Evolutionary conservation across 805 yeast species (phyloP).

Genomic region (Hanseniaspora hatyaiensis): DNA sequence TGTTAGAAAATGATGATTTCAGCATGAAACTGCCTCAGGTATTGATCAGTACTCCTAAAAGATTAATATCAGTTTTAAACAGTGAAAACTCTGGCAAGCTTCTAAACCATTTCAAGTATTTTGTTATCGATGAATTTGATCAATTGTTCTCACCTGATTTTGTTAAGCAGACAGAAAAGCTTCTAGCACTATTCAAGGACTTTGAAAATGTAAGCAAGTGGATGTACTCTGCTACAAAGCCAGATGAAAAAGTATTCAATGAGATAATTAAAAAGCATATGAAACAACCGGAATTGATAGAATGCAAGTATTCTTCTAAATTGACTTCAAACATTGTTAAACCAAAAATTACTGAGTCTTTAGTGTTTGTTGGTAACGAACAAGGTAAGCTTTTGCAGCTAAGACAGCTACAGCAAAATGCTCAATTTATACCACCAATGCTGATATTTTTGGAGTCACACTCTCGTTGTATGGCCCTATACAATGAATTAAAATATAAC

Average conservation of each 20-base stretch:
- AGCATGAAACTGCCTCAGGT: constrained; percentile 60
- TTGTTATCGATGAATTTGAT: constrained; percentile 93
- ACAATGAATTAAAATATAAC: constrained; percentile 85
- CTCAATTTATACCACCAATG: constrained; percentile 85
- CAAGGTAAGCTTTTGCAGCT: constrained; percentile 90
- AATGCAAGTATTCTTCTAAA: constrained; percentile 14
- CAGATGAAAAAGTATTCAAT: constrained; percentile 4
- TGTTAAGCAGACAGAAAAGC: constrained; percentile 80
- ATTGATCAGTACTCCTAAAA: constrained; percentile 74
- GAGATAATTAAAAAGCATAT: constrained; percentile 2
- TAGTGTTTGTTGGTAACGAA: constrained; percentile 61
- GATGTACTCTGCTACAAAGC: constrained; percentile 79
- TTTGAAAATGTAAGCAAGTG: constrained; percentile 48
- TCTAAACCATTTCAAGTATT: constrained; percentile 46
- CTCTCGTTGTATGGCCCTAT: constrained; percentile 86
- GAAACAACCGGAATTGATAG: constrained; percentile 10
- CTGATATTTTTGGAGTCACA: constrained; percentile 85
- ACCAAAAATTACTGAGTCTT: constrained; percentile 11
- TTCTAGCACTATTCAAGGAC: constrained; percentile 36
- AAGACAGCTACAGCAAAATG: constrained; percentile 72
- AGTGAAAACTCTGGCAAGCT: constrained; percentile 50
- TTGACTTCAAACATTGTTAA: constrained; percentile 6
- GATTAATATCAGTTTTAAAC: constrained; percentile 63
- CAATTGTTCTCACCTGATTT: constrained; percentile 78
- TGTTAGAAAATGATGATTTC: constrained; percentile 29